Conservation (phyloP, 176 grass and related monocot genomes). For the Zea luxurians region DNA sequence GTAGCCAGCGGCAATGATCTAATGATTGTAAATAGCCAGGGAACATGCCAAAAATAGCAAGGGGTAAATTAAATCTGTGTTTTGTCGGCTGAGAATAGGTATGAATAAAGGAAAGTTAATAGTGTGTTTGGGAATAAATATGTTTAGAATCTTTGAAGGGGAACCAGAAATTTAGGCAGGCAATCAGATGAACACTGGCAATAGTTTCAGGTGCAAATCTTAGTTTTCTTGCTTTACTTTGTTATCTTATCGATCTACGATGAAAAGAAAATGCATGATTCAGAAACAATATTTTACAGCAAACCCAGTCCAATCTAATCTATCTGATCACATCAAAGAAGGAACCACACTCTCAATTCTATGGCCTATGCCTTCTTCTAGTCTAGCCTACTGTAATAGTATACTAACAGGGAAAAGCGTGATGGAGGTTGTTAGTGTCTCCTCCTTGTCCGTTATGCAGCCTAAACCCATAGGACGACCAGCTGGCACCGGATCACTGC, state of each 20-base stretch:
- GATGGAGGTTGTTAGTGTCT: not conserved
- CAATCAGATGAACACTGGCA: not conserved
- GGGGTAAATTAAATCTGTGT: too few relatives aligned
- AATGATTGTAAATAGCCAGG: too few relatives aligned
- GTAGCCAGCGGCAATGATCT: too few relatives aligned
- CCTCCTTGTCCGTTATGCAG: too few relatives aligned
- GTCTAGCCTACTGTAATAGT: not conserved
- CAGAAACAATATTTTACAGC: not conserved
- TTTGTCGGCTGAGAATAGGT: too few relatives aligned
- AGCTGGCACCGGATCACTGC: too few relatives aligned
- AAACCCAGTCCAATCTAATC: not conserved
- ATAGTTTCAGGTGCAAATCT: not conserved
- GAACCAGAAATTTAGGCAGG: too few relatives aligned
- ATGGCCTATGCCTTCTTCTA: slow-evolving; percentile 1
- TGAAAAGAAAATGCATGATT: not conserved
- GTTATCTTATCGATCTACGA: not conserved
- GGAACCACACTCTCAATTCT: not conserved
- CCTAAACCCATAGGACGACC: too few relatives aligned
- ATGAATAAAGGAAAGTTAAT: too few relatives aligned
- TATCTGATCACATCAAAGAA: not conserved
- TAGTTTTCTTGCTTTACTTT: not conserved
- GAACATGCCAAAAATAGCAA: too few relatives aligned
- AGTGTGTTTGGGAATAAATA: too few relatives aligned
- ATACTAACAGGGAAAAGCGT: not conserved
- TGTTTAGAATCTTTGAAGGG: too few relatives aligned